phyloP scores from a whole-genome alignment of 768 basidiomycete species.

The Pisolithus marmoratus region DNA sequence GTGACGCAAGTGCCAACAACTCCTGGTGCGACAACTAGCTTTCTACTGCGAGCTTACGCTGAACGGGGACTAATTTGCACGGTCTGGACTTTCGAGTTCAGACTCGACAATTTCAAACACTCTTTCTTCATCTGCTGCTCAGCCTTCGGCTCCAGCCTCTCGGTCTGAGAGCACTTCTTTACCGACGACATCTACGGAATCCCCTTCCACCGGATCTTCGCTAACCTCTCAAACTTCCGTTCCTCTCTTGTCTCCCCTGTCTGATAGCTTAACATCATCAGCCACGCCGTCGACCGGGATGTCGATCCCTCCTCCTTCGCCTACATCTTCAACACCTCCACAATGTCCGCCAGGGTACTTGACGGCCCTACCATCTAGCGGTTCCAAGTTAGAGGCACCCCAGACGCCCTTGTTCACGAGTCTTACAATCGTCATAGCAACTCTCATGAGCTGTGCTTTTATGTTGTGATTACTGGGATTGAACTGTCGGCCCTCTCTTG shows the following conservation, averaged over 20 bases:
- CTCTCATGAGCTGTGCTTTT: no score
- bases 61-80: background rate
- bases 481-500: no score
- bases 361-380: background rate
- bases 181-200: background rate
- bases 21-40: background rate
- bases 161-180: background rate
- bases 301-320: background rate
- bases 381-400: background rate
- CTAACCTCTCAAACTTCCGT: background rate
- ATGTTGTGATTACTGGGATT: no score
- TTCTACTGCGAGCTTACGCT: background rate
- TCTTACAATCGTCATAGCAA: no score
- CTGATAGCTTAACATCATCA: background rate
- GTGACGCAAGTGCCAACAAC: background rate
- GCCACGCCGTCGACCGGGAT: background rate
- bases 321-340: background rate
- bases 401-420: no score
- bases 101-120: constrained; percentile 8
- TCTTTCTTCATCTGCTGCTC: background rate
- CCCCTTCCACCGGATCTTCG: background rate
- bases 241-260: background rate
- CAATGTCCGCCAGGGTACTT: constrained; percentile 1
- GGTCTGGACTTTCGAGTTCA: background rate
- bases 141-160: background rate